Evolutionary conservation across 2,329 filamentous ascomycete genomes (phyloP), one percentile per base, ranked within the genome.

Genomic region (Nemania serpens): DNA sequence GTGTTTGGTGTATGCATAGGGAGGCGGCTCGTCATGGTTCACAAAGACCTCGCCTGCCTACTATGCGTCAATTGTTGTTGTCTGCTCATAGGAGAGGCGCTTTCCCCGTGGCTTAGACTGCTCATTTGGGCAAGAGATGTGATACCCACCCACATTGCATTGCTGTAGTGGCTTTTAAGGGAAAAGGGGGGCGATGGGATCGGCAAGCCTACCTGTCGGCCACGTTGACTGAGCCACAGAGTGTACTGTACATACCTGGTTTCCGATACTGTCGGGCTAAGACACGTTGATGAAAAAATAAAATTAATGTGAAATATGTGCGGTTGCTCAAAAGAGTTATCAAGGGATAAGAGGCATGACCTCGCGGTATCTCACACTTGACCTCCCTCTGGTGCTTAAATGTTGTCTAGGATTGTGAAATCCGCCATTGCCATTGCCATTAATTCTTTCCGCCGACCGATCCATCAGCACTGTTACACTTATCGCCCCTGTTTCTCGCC

Each of bases 161-260:
- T 56, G 60, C 62, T 63, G 45, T 43, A 49, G 46, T 60, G 53
- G 52, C 43, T 60, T 55, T 60, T 17, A 58, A 36, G 25, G 50
- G 54, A 33, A 37, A 61, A 54, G 13, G 47, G 60, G 59, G 22
- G 41, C 47, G 18, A 47, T 15, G 43, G 43, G 43, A 10, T 22
- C 17, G 17, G 41, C 41, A 43, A 54, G 58, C 43, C 47, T 58
- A 49, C 49, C 20, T 48, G 41, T 60, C 52, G 59, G 53, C 46
- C 36, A 50, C 50, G 51, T 55, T 15, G 33, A 64, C 52, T 43
- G 53, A 55, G 49, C 49, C 48, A 42, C 55, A 18, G 52, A 55
- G 59, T 67, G 52, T 55, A 59, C 55, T 73, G 71, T 73, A 72
- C 65, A 72, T 72, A 72, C 65, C 59, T 58, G 59, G 58, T 65